Percentiles rank a stretch among this genome's conserved stretches.
Evolutionary conservation across 305 asterid species (phyloP).

Genomic region (Fraxinus xanthoxyloides): DNA sequence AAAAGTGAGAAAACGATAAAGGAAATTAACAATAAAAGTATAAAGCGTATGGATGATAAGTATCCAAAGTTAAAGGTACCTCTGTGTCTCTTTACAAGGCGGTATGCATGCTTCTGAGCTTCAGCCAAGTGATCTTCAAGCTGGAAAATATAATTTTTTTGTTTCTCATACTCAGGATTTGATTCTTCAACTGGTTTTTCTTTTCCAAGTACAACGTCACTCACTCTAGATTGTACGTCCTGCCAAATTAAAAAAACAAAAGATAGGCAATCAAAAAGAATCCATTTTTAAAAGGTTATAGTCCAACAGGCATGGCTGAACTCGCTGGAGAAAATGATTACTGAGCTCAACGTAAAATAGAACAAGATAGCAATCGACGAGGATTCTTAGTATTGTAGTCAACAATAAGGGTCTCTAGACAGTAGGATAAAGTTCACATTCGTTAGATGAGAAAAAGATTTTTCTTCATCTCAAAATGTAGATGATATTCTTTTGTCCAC

Average conservation of each 20-base stretch:
- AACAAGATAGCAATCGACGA: neutral
- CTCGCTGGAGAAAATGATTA: constrained; percentile 1
- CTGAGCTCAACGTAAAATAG: neutral
- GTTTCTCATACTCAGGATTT: constrained; percentile 78
- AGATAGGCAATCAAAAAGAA: constrained; percentile 18
- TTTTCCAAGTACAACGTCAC: constrained; percentile 96
- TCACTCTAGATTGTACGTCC: constrained; percentile 93
- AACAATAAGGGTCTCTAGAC: neutral
- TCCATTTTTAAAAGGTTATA: neutral
- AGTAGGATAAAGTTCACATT: neutral
- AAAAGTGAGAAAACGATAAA: neutral
- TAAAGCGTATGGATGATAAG: constrained; percentile 3
- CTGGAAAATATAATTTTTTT: constrained; percentile 81
- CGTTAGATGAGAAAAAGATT: neutral
- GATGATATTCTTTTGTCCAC: neutral
- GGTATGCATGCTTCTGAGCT: constrained; percentile 95
- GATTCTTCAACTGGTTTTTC: constrained; percentile 98
- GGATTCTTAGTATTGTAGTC: neutral
- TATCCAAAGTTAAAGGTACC: constrained; percentile 42
- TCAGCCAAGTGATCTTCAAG: constrained; percentile 97
- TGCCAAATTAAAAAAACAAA: constrained; percentile 31
- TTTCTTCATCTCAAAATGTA: neutral
- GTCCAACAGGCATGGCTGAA: constrained; percentile 4
- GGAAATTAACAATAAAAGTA: constrained; percentile 15
- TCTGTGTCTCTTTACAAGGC: constrained; percentile 93